Percentiles rank a stretch among this genome's conserved stretches.
phyloP scores from a whole-genome alignment of 495 filamentous ascomycete genomes.

The Penicillium malachiteum region DNA sequence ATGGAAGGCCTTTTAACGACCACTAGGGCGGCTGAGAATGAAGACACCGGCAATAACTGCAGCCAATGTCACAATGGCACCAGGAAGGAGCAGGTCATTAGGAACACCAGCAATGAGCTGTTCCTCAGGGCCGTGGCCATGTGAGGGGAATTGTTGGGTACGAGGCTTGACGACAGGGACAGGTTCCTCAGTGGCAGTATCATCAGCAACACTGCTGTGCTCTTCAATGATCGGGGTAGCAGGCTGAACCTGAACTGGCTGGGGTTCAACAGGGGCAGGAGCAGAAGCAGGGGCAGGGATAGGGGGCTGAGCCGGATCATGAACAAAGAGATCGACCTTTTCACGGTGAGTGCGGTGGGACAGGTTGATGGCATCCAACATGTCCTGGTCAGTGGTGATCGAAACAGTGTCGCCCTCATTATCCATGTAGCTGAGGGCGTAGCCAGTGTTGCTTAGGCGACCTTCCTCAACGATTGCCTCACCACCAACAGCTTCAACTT shows the following conservation, averaged over 20 bases:
- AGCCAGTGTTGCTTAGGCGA: conserved; percentile 74
- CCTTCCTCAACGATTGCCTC: conserved; percentile 72
- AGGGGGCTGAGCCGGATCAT: conserved; percentile 84
- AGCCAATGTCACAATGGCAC: conserved; percentile 90
- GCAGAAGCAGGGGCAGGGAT: conserved; percentile 64
- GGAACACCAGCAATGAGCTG: conserved; percentile 88
- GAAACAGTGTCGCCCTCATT: conserved; percentile 97
- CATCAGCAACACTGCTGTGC: conserved; percentile 54
- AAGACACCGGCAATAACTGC: conserved; percentile 94
- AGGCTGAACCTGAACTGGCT: conserved; percentile 52
- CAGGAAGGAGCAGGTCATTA: conserved; percentile 90
- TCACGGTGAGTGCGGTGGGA: conserved; percentile 73
- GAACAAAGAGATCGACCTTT: conserved; percentile 97
- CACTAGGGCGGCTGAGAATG: conserved; percentile 75
- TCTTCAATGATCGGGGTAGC: conserved; percentile 59
- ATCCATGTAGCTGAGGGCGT: conserved; percentile 93
- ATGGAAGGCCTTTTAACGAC: conserved; percentile 48
- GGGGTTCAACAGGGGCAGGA: conserved; percentile 63
- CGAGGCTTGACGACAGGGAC: conserved; percentile 46
- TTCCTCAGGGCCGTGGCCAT: conserved; percentile 46
- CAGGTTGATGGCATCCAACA: conserved; percentile 84
- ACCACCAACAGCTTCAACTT: conserved; percentile 84
- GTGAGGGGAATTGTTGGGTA: conserved; percentile 16
- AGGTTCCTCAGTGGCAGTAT: conserved; percentile 55
- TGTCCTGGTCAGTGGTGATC: conserved; percentile 92